Conservation (phyloP, 331 rosid species). For the Quercus tomentella region DNA sequence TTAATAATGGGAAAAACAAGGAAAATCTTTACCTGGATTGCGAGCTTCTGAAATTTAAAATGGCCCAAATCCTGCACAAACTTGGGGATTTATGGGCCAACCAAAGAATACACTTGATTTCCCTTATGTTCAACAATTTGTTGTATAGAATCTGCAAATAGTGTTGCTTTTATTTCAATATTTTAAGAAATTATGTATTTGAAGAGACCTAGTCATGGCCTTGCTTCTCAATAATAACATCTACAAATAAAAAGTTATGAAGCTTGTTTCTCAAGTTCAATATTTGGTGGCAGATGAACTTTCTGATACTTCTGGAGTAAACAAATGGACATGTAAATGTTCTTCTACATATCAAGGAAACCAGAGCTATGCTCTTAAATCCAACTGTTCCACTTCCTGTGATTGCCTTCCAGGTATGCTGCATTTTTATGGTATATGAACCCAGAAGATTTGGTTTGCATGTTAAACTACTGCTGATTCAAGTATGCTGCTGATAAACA, state of each 20-base stretch:
- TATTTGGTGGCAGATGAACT: slow-evolving; percentile 44
- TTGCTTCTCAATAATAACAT: slow-evolving; percentile 3
- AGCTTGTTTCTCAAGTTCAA: slow-evolving; percentile 18
- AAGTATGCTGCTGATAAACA: neutral
- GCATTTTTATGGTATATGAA: slow-evolving; percentile 20
- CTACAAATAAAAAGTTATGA: neutral
- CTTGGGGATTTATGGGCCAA: neutral
- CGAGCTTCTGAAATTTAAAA: neutral
- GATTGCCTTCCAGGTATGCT: slow-evolving; percentile 73
- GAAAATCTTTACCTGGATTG: neutral
- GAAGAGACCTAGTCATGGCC: neutral
- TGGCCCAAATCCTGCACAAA: neutral
- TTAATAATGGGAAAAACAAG: neutral
- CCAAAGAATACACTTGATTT: neutral
- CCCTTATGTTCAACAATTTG: neutral
- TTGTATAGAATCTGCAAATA: neutral
- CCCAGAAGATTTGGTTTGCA: slow-evolving; percentile 1
- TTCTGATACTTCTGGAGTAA: slow-evolving; percentile 37
- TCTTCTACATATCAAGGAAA: slow-evolving; percentile 38
- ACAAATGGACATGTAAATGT: slow-evolving; percentile 80
- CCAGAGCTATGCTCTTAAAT: slow-evolving; percentile 35
- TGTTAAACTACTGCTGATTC: neutral
- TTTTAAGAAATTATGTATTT: slow-evolving; percentile 1
- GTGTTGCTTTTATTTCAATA: slow-evolving; percentile 3
- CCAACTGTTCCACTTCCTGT: slow-evolving; percentile 84